phyloP scores from a whole-genome alignment of 495 filamentous ascomycete species.

The Tuber microsphaerosporum region DNA sequence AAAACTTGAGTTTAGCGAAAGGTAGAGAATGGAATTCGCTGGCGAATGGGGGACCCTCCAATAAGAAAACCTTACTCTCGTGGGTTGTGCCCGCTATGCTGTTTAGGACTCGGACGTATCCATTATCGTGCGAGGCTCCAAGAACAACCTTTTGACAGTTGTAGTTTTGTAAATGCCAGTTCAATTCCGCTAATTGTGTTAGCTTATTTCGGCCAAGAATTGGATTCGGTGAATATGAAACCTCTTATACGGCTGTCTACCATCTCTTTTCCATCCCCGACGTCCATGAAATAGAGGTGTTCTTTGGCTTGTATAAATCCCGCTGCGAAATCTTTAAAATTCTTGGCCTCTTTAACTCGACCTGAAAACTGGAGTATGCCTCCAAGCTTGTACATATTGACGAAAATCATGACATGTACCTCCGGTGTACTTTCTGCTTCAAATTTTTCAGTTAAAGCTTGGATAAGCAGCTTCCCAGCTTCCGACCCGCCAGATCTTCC shows the following conservation, averaged over 20 bases:
- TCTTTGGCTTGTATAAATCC: conserved; percentile 37
- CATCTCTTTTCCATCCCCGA: conserved; percentile 41
- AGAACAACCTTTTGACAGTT: conserved; percentile 39
- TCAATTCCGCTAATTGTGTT: conserved; percentile 32
- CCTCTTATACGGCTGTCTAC: conserved; percentile 38
- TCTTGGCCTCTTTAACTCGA: conserved; percentile 26
- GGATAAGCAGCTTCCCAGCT: conserved; percentile 30
- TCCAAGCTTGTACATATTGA: conserved; percentile 34
- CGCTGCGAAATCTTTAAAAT: conserved; percentile 38
- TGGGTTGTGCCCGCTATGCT: conserved; percentile 23
- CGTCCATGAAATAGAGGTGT: conserved; percentile 40
- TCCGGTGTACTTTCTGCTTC: conserved; percentile 15
- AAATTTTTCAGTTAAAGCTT: conserved; percentile 27
- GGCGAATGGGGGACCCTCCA: conserved; percentile 39
- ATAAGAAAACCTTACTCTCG: conserved; percentile 26
- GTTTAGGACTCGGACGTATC: conserved; percentile 37
- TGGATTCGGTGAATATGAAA: conserved; percentile 15
- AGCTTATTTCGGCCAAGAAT: conserved; percentile 10
- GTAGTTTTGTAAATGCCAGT: conserved; percentile 39
- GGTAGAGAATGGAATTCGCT: conserved; percentile 29
- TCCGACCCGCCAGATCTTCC: conserved; percentile 35
- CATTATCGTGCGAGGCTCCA: conserved; percentile 41
- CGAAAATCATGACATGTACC: conserved; percentile 35
- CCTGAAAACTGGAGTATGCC: conserved; percentile 19
- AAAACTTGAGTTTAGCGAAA: conserved; percentile 19